Percentiles rank a stretch among this genome's conserved stretches.
Conservation (phyloP, 2,329 filamentous ascomycete species). For the Neopestalotiopsis rosae region DNA sequence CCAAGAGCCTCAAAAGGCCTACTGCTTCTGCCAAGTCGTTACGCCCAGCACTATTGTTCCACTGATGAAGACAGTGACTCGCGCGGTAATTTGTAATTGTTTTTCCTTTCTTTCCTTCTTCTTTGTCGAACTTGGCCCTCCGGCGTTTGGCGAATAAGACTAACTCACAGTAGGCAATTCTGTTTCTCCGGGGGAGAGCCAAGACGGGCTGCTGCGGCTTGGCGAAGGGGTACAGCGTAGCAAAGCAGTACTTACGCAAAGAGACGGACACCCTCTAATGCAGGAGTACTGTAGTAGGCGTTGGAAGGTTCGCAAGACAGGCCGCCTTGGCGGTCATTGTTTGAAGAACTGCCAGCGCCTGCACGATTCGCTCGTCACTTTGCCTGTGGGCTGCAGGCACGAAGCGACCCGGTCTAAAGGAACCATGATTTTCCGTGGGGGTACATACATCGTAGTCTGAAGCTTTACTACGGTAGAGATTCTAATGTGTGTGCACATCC, state of each 20-base stretch:
- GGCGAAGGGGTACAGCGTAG: conserved; percentile 25
- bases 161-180: not conserved
- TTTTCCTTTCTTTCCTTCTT: conserved; percentile 2
- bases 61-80: conserved; percentile 21
- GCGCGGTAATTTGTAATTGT: conserved; percentile 24
- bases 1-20: conserved; percentile 35
- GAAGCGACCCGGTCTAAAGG: conserved; percentile 13
- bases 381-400: conserved; percentile 6
- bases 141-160: not conserved
- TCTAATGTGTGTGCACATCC: not conserved
- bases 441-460: not conserved
- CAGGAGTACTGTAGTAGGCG: not conserved
- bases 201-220: conserved; percentile 28
- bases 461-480: no score
- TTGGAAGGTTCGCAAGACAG: not conserved
- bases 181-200: conserved; percentile 23
- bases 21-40: conserved; percentile 29
- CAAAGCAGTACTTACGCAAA: conserved; percentile 8
- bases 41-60: conserved; percentile 24
- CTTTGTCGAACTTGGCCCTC: not conserved
- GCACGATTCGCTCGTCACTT: conserved; percentile 13
- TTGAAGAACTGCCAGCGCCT: not conserved
- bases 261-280: no score
- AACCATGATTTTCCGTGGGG: conserved; percentile 10
- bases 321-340: conserved; percentile 8